phyloP scores from a whole-genome alignment of 106 monocot genomes.

The Allium cepa region DNA sequence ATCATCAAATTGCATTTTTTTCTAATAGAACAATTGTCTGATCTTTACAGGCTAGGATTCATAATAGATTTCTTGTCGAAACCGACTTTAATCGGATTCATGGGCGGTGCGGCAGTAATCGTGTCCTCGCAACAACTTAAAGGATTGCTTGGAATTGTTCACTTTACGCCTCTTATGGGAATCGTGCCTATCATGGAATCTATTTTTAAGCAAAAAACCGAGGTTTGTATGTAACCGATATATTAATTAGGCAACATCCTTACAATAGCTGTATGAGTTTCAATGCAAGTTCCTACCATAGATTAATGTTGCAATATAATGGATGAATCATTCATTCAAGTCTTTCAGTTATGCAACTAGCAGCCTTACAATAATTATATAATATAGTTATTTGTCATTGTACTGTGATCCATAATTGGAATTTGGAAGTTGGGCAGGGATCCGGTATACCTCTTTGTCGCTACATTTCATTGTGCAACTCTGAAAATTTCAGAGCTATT shows the following conservation, averaged over 20 bases:
- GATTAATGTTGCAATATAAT: neutral
- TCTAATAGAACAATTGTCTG: neutral
- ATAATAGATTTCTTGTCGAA: slow-evolving; percentile 84
- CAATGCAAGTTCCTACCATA: too few species aligned
- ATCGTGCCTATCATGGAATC: slow-evolving; percentile 64
- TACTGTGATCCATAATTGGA: too few species aligned
- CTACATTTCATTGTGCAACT: too few species aligned
- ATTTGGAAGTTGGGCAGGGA: too few species aligned
- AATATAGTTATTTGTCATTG: too few species aligned
- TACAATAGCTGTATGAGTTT: too few species aligned
- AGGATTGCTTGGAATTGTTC: slow-evolving; percentile 68
- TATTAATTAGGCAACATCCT: neutral
- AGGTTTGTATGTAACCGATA: slow-evolving; percentile 28
- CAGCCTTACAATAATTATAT: too few species aligned
- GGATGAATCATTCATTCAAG: neutral
- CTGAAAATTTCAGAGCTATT: too few species aligned
- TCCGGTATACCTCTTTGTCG: too few species aligned
- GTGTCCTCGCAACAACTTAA: slow-evolving; percentile 88
- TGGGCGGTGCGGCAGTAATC: slow-evolving; percentile 81
- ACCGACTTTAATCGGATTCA: slow-evolving; percentile 77
- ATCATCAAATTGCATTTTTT: neutral
- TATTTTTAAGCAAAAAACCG: slow-evolving; percentile 46
- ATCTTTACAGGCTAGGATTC: slow-evolving; percentile 54
- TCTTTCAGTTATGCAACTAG: neutral
- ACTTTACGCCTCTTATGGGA: slow-evolving; percentile 73